A percentile compares a stretch with the other conserved stretches of the same genome.
phyloP scores from a whole-genome alignment of 2,329 filamentous ascomycete genomes.

The Sporothrix curviconia region DNA sequence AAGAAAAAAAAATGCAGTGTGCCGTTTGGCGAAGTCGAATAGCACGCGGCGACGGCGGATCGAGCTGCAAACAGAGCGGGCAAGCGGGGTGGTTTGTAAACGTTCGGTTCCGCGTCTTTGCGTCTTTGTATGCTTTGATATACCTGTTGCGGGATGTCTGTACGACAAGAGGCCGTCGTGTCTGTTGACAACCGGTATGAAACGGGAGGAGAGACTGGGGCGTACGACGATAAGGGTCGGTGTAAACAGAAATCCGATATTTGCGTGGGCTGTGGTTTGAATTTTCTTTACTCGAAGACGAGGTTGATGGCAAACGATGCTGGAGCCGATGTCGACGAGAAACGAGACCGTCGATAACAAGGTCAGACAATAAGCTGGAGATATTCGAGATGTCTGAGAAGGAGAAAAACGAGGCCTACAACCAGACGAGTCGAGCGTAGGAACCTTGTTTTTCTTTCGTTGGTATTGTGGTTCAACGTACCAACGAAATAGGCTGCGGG shows the following conservation, averaged over 20 bases:
- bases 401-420: not conserved
- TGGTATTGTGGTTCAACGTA: too few species aligned
- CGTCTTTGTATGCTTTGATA: too few species aligned
- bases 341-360: not conserved
- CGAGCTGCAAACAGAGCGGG: not conserved
- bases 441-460: not conserved
- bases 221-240: too few species aligned
- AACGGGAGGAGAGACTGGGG: too few species aligned
- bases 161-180: too few species aligned
- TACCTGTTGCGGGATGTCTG: too few species aligned
- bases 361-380: not conserved
- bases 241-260: too few species aligned
- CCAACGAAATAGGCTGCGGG: conserved; percentile 6
- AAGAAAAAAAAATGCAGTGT: conserved; percentile 4
- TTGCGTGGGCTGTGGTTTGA: too few species aligned
- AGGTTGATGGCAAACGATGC: too few species aligned
- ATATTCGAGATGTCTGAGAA: not conserved
- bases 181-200: too few species aligned
- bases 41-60: not conserved
- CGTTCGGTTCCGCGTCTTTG: not conserved
- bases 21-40: not conserved
- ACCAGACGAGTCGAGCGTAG: not conserved
- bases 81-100: too few species aligned
- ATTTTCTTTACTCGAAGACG: too few species aligned
- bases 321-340: not conserved